Evolutionary conservation across 2,329 filamentous ascomycete species (phyloP).

Genomic region (Immersiporthe knoxdaviesiana): DNA sequence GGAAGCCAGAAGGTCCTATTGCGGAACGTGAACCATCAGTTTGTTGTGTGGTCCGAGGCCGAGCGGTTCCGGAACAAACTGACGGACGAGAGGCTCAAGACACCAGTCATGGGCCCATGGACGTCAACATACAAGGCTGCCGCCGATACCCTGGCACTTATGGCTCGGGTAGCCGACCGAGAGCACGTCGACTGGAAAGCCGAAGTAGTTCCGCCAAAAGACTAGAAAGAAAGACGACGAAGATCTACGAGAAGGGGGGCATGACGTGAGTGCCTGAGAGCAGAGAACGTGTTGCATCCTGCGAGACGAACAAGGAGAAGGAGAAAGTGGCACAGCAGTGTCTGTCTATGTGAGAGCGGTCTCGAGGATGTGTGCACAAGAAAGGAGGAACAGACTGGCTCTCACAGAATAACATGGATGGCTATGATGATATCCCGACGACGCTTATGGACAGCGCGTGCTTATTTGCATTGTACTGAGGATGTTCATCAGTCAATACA

Average conservation of each 20-base stretch:
- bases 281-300: neutral
- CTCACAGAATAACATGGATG: constrained; percentile 18
- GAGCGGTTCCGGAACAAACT: constrained; percentile 36
- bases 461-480: constrained; percentile 10
- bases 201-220: constrained; percentile 36
- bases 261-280: neutral
- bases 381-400: neutral
- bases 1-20: constrained; percentile 36
- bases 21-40: constrained; percentile 34
- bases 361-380: neutral
- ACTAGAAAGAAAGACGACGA: neutral
- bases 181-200: constrained; percentile 53
- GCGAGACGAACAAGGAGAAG: too few species aligned
- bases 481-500: neutral
- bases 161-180: constrained; percentile 49
- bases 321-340: too few species aligned
- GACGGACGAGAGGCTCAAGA: constrained; percentile 36
- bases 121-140: constrained; percentile 50
- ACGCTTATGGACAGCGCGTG: constrained; percentile 25
- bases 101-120: constrained; percentile 45
- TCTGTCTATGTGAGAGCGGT: neutral
- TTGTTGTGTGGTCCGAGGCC: constrained; percentile 40
- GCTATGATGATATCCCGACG: constrained; percentile 29
- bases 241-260: neutral
- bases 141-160: constrained; percentile 42